Conservation (phyloP, 352 stramenopile species). For the Lagenidium giganteum region DNA sequence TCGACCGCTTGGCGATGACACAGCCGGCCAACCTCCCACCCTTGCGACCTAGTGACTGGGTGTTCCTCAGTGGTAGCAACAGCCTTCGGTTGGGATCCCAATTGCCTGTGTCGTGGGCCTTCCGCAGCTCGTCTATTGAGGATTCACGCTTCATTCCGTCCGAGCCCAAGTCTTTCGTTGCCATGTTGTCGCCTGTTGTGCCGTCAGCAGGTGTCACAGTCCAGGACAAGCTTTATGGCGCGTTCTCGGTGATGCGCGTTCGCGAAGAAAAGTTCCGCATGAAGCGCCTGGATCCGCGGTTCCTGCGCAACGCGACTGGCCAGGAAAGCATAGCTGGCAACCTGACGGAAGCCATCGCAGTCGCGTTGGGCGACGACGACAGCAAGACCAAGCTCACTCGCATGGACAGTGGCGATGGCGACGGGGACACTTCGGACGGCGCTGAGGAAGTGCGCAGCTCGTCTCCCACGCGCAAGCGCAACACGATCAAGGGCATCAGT, state of each 20-base stretch:
- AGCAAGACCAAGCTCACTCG: slow-evolving; percentile 9
- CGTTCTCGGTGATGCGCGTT: slow-evolving; percentile 64
- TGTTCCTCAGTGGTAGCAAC: slow-evolving; percentile 37
- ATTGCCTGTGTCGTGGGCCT: slow-evolving; percentile 59
- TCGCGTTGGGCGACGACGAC: slow-evolving; percentile 15
- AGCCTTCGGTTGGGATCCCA: slow-evolving; percentile 34
- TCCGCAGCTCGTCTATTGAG: slow-evolving; percentile 67
- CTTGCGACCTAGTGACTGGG: slow-evolving; percentile 41
- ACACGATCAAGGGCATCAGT: slow-evolving; percentile 19
- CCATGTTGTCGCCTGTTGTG: slow-evolving; percentile 31
- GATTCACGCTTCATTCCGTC: slow-evolving; percentile 61
- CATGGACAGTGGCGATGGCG: slow-evolving; percentile 8
- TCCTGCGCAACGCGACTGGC: slow-evolving; percentile 25
- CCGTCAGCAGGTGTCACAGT: slow-evolving; percentile 38
- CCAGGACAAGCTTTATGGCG: slow-evolving; percentile 70
- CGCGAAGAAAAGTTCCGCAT: slow-evolving; percentile 56
- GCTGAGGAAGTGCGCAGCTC: slow-evolving; percentile 35
- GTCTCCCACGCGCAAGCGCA: slow-evolving; percentile 55
- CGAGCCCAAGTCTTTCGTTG: slow-evolving; percentile 54
- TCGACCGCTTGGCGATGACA: slow-evolving; percentile 54
- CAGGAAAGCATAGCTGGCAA: slow-evolving; percentile 16
- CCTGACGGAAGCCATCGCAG: slow-evolving; percentile 32
- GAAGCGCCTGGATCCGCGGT: slow-evolving; percentile 46
- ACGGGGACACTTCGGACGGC: slow-evolving; percentile 24
- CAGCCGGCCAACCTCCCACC: slow-evolving; percentile 41